Evolutionary conservation across 2,329 filamentous ascomycete species (phyloP), one percentile per base, ranked within the genome.

Genomic region (Bimuria novae-zelandiae): DNA sequence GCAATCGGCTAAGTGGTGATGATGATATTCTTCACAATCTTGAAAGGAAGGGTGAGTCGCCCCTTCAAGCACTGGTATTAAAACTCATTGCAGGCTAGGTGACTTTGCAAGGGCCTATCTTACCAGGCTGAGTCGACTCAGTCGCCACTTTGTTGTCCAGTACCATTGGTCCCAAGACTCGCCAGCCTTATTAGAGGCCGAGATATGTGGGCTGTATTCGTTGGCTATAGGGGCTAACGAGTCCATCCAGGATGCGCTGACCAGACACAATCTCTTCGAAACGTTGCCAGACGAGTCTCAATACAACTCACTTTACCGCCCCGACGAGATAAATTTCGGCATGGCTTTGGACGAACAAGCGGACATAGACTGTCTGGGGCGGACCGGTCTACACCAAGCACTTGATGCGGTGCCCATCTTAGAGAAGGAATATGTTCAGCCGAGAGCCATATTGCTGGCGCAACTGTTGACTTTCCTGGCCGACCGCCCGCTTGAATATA

Each of bases 351-450:
- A 39, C 5, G 40, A 17, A 1, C 7, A 22, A 14, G 23, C 22
- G 3, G 11, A 35, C 11, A 36, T 14, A 7, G 50, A 52, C 16
- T 52, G 50, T 21, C 23, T 52, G 3, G 50, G 50, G 14, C 50
- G 50, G 16, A 43, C 43, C 4, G 21, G 22, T 4, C 11, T 49
- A 16, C 50, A 43, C 8, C 50, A 52, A 37, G 22, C 11, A 5
- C 21, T 52, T 2, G 50, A 52, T 48, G n/a, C 29, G 14, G 22
- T 39, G 10, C 6, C 42, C n/a, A 45, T 14, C 12, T 27, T 32
- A n/a, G 27, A 22, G 14, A 30, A 12, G 19, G 10, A 42, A 16
- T 29, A 7, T 21, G 7, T 23, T 16, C 39, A 29, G 14, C 19
- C 11, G 3, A 42, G 19, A 14, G 12, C 39, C 12, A n/a, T 25